phyloP scores from a whole-genome alignment of 2,329 filamentous ascomycete species.

The Dactylellina sp. region DNA sequence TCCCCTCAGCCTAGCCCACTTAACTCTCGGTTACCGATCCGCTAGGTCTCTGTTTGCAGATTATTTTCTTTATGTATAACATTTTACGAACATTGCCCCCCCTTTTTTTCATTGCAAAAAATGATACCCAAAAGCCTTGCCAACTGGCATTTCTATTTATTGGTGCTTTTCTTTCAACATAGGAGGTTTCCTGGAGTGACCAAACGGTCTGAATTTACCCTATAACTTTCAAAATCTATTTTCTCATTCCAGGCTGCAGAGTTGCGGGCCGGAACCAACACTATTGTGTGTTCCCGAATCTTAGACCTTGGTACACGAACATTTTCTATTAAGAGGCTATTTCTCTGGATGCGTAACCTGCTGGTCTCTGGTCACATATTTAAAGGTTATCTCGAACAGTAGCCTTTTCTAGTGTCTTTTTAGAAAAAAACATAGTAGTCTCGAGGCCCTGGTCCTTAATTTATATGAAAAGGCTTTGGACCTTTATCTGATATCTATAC shows the following conservation, averaged over 20 bases:
- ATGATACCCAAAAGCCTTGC: slow-evolving; percentile 44
- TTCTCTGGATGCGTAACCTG: no score
- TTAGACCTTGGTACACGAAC: background rate
- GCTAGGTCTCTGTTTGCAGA: background rate
- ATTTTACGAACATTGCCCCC: slow-evolving; percentile 10
- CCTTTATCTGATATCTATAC: no score
- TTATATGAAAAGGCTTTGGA: no score
- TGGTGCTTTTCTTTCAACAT: background rate
- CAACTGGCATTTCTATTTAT: background rate
- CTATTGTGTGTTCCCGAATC: no score
- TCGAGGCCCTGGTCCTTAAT: no score
- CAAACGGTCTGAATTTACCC: no score
- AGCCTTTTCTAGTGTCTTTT: no score
- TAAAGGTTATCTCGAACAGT: no score
- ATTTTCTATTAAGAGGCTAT: no score
- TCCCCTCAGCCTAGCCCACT: slow-evolving; percentile 15
- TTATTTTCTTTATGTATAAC: slow-evolving; percentile 4
- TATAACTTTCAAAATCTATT: background rate
- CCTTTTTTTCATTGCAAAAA: slow-evolving; percentile 1
- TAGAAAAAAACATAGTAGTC: no score
- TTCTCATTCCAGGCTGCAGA: slow-evolving; percentile 2
- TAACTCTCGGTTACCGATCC: slow-evolving; percentile 30
- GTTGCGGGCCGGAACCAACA: slow-evolving; percentile 12
- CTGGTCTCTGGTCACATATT: no score
- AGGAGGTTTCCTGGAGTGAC: no score